Base-by-base conservation (phyloP, 2,329 filamentous ascomycete species). In the Verticillium alfalfae region DNA sequence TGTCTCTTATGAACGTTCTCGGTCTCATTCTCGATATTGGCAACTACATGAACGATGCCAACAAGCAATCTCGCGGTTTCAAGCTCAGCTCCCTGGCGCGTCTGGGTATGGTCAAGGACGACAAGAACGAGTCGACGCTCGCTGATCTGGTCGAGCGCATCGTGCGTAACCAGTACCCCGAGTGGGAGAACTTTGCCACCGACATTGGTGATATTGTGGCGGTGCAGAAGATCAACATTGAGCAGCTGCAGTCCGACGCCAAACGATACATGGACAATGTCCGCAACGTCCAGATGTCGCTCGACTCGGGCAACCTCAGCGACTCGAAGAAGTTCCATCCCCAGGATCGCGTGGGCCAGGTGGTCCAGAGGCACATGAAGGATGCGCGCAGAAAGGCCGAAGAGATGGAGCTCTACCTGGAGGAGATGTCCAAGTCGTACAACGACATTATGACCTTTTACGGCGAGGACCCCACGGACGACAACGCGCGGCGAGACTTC, bases 11-110 rank as follows among this genome's bases (percentile, higher is more conserved):
- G 89, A 97, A 96, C 67, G 93, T 99, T 56, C 86, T 99, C 61
- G 93, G 94, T 63, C 84, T 98, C 65, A 99, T 99, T 75, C 81
- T 99, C 69, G 94, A 97, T 75, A 97, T 99, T 71, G 95, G 95
- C 75, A 99, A 99, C 76, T 99, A 97, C 83, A 99, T 99, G 95
- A 99, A 99, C 81, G 95, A 98, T 73, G 90, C 93, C 61, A 98
- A 97, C 79, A 99, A 99, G 79, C 95, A 98, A 78, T 95, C 95
- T 4, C 91, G 90, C 62, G 95, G 95, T 65, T 99, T 99, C 88
- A 99, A 99, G 80, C 86, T 99, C 15, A 95, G 93, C 71, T 97
- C 95, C 6, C 87, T 99, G 57, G 91, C 92, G 34, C 88, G 95
- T 61, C 81, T 99, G 61, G 93, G 90, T 64, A 98, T 99, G 93